These are phyloP conservation scores for Vitis cinerea DNA, from an alignment of 164 flowering plant genomes.

Conservation along the genomic window DNA sequence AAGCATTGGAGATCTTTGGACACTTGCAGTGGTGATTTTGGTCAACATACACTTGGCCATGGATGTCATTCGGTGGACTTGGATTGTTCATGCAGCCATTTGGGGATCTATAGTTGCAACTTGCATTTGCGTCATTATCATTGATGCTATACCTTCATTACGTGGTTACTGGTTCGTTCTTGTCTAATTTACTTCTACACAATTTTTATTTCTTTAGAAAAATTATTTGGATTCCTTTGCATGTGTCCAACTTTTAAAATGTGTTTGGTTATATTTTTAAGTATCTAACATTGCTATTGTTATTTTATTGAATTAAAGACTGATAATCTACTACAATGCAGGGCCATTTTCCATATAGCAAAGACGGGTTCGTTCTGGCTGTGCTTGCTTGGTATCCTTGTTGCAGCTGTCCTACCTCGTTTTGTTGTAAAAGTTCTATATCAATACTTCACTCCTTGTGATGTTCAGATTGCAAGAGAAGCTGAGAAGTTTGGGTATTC, in stretches of 20 bases:
- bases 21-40: constrained; percentile 72
- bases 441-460: constrained; percentile 53
- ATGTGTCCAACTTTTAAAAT: too few species aligned
- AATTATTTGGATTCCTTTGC: not conserved
- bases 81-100: constrained; percentile 80
- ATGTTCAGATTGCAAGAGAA: constrained; percentile 81
- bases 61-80: constrained; percentile 87
- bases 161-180: constrained; percentile 77
- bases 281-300: too few species aligned
- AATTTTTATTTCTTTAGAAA: not conserved
- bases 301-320: too few species aligned
- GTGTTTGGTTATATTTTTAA: too few species aligned
- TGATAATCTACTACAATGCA: constrained; percentile 19
- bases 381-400: constrained; percentile 58
- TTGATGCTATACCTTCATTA: constrained; percentile 64
- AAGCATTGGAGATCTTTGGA: constrained; percentile 91
- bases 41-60: constrained; percentile 92
- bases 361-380: constrained; percentile 60
- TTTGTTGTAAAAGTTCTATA: constrained; percentile 58
- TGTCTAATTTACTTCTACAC: not conserved
- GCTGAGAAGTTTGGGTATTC: constrained; percentile 60
- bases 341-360: constrained; percentile 76
- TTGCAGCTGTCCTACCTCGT: constrained; percentile 71
- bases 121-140: constrained; percentile 64
- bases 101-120: constrained; percentile 95